Conservation (phyloP, 192 early-diverging fungal species). For the Funneliformis mosseae region DNA sequence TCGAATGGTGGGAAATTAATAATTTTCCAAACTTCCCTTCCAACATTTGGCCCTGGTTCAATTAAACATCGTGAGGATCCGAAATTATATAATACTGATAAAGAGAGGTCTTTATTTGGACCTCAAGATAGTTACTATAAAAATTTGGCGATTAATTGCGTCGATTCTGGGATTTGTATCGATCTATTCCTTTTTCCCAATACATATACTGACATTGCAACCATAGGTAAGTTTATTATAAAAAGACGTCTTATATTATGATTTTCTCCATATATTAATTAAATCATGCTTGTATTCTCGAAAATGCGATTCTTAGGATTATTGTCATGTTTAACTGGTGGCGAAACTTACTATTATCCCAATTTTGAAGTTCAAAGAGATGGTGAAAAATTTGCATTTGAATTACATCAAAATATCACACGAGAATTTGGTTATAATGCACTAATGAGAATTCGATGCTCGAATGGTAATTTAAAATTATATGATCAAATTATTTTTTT, state of each 20-base stretch:
- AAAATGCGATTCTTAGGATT: constrained; percentile 47
- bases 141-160: constrained; percentile 80
- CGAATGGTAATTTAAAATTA: constrained; percentile 62
- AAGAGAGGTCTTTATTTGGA: constrained; percentile 83
- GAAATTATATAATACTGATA: constrained; percentile 89
- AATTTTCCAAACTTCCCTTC: constrained; percentile 87
- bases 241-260: background rate
- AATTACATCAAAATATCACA: constrained; percentile 69
- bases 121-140: constrained; percentile 89
- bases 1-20: constrained; percentile 84
- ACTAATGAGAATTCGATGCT: constrained; percentile 85
- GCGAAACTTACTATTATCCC: constrained; percentile 80
- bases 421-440: constrained; percentile 88
- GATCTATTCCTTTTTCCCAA: constrained; percentile 92
- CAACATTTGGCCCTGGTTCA: constrained; percentile 84
- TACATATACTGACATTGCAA: constrained; percentile 89
- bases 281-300: background rate
- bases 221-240: constrained; percentile 55
- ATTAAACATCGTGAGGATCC: constrained; percentile 87
- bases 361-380: constrained; percentile 79
- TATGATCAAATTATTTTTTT: background rate
- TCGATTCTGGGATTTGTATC: constrained; percentile 79
- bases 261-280: background rate
- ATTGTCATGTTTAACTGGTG: constrained; percentile 84
- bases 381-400: constrained; percentile 70